Conservation (phyloP, 768 basidiomycete species). For the Leccinum pellstonianum region DNA sequence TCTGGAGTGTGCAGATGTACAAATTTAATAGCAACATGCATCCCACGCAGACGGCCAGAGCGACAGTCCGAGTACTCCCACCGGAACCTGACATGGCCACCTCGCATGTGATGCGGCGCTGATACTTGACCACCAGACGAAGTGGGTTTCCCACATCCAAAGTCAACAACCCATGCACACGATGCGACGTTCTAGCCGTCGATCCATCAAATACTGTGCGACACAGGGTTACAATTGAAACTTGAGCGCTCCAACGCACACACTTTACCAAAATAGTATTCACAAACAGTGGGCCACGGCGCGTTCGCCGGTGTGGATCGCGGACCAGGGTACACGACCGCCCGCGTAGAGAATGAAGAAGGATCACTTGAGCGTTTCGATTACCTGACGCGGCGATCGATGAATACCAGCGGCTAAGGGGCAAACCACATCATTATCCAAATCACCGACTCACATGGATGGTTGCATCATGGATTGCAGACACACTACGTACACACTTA, state of each 20-base stretch:
- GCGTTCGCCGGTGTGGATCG: neutral
- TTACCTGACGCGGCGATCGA: neutral
- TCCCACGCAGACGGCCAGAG: neutral
- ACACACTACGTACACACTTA: neutral
- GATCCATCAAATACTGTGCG: neutral
- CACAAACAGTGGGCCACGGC: neutral
- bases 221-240: neutral
- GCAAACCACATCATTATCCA: neutral
- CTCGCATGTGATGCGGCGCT: neutral
- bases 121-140: neutral
- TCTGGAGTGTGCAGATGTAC: constrained; percentile 2
- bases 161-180: neutral
- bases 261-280: neutral
- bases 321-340: neutral
- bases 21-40: neutral
- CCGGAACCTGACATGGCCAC: neutral
- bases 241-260: neutral
- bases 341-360: neutral
- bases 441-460: neutral
- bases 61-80: neutral
- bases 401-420: neutral
- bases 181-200: neutral
- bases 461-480: neutral
- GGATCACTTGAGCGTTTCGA: neutral
- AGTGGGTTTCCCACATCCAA: neutral